These are phyloP conservation scores for Apium graveolens DNA, from an alignment of 129 eudicot species.

Conservation along the genomic window DNA sequence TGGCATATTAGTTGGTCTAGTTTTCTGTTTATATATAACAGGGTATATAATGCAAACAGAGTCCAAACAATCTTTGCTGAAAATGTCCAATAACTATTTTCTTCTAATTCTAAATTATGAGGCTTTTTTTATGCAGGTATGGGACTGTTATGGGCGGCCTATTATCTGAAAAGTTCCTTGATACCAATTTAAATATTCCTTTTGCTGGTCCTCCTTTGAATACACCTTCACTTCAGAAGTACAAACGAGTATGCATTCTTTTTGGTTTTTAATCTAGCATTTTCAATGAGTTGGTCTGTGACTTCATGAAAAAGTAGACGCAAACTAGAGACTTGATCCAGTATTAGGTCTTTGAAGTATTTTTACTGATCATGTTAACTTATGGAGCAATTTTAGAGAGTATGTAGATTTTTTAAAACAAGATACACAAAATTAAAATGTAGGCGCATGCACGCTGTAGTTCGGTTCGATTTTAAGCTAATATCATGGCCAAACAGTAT, in stretches of 20 bases:
- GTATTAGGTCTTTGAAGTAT: not conserved
- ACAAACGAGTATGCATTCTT: conserved; percentile 63
- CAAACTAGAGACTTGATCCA: not conserved
- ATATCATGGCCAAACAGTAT: not conserved
- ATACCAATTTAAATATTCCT: conserved; percentile 83
- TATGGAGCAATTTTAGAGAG: not conserved
- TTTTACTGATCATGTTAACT: not conserved
- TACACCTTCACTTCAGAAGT: conserved; percentile 97
- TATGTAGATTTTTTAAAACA: not conserved
- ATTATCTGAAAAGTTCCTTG: conserved; percentile 88
- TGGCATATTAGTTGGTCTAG: not conserved
- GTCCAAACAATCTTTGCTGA: not conserved
- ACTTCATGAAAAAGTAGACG: not conserved
- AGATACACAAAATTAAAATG: not conserved
- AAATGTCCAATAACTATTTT: not conserved
- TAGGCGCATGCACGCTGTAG: not conserved
- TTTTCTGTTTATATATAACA: not conserved
- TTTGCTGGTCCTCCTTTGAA: conserved; percentile 96
- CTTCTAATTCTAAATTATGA: conserved; percentile 4
- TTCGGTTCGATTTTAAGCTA: not conserved
- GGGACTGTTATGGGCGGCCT: conserved; percentile 99
- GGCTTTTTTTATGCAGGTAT: conserved; percentile 46
- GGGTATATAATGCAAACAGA: not conserved
- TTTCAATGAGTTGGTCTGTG: not conserved
- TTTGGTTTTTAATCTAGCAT: not conserved